Evolutionary conservation across 139 green algal genomes (phyloP).

Genomic region (Chlamydomonas sphaeroides): DNA sequence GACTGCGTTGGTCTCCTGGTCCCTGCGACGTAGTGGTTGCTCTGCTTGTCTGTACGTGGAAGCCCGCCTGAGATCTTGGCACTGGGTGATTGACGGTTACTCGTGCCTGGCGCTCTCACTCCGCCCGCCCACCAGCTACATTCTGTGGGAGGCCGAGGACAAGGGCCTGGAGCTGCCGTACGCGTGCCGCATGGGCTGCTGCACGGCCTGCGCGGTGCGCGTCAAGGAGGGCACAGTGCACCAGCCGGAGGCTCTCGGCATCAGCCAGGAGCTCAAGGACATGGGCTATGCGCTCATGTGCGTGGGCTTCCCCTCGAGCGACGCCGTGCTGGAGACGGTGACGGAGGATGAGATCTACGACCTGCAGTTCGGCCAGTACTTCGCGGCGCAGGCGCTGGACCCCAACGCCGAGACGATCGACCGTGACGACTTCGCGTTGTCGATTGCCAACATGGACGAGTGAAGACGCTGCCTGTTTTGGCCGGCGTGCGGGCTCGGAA

Average conservation of each 20-base stretch:
- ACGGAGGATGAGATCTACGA: conserved; percentile 98
- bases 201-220: conserved; percentile 94
- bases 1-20: no score
- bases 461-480: conserved; percentile 44
- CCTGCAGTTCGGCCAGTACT: conserved; percentile 91
- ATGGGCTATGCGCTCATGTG: conserved; percentile 97
- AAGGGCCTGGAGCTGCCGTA: conserved; percentile 92
- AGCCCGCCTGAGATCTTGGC: no score
- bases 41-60: no score
- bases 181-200: conserved; percentile 97
- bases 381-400: conserved; percentile 80
- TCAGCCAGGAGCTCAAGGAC: conserved; percentile 72
- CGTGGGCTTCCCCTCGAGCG: conserved; percentile 80
- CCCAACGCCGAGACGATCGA: conserved; percentile 68
- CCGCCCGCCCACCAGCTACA: conserved; percentile 75
- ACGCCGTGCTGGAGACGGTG: conserved; percentile 65
- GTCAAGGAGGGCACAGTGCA: conserved; percentile 78
- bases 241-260: conserved; percentile 81
- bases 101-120: background rate
- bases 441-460: conserved; percentile 88
- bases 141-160: conserved; percentile 95
- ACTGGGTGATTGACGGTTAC: no score
- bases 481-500: no score
- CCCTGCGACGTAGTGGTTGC: no score
- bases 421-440: conserved; percentile 92